Base-by-base conservation (phyloP, 345 rosid genomes). In the Excoecaria agallocha region DNA sequence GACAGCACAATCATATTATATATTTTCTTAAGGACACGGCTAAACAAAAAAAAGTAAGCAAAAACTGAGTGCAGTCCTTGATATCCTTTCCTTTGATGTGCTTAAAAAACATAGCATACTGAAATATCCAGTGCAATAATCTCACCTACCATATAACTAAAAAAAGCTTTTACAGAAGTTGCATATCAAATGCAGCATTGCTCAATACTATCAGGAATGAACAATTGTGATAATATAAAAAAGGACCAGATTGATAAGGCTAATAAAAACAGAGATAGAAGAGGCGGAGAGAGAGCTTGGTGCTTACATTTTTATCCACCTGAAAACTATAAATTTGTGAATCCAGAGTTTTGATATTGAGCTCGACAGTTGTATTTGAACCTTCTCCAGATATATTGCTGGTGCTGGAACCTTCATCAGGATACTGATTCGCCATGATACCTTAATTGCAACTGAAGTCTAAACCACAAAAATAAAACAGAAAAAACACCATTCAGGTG, bases 321-420 rank as follows among this genome's bases (percentile, higher is more conserved):
- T 72, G 82, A 77, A 95, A 91, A 78, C 83, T 85, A 71, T 82
- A 85, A 24, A 86, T 85, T 79, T 79, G 91, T 13, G 99, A 95
- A 74, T 93, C 97, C 54, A 93, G 76, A 11, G 99, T 95, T 88
- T 93, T 95, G 80, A 93, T 79, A 78, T 88, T 92, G 70, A 95
- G 84, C 89, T 90, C 90, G 45, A 95, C 72, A 69, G 73, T 77
- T 76, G 92, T 78, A 73, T 89, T 87, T 4, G 90, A 85, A 72
- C 80, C 77, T 59, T 85, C 88, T 22, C 83, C 91, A 24, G 89
- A 68, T 61, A 43, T 73, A 80, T 68, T 82, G 81, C 81, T 81
- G 75, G 81, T 77, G 78, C 86, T 83, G 15, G 95, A 82, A 79
- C 91, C 84, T 76, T 85, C 89, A 72, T 79, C 75, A 17, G 74